Evolutionary conservation across 768 basidiomycete genomes (phyloP).

Genomic region (Auricularia cornea): DNA sequence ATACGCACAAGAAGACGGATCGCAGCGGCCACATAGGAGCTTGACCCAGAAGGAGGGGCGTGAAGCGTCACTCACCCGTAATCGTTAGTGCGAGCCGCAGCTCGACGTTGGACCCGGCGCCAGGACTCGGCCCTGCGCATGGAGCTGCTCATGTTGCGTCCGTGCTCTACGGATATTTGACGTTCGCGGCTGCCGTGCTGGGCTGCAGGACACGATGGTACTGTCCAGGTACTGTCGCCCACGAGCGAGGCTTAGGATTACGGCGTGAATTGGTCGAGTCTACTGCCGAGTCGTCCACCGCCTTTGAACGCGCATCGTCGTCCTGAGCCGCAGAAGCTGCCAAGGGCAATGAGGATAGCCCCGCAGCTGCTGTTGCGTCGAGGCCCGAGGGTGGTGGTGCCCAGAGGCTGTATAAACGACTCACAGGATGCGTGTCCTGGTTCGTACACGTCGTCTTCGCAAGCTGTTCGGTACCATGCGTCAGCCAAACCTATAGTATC

Average conservation of each 20-base stretch:
- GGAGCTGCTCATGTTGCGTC: conserved; percentile 30
- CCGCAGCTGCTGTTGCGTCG: conserved; percentile 18
- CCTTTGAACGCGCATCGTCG: conserved; percentile 36
- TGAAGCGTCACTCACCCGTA: conserved; percentile 63
- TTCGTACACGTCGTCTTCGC: too few relatives aligned
- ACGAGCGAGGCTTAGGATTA: conserved; percentile 14
- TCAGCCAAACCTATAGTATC: too few relatives aligned
- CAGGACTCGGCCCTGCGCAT: conserved; percentile 24
- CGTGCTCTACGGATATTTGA: neutral
- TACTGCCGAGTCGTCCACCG: too few relatives aligned
- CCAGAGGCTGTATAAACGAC: conserved; percentile 25
- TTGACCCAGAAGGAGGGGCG: too few relatives aligned
- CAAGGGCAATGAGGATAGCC: conserved; percentile 30
- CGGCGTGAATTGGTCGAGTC: conserved; percentile 32
- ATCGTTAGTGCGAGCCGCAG: conserved; percentile 92
- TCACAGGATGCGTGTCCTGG: too few relatives aligned
- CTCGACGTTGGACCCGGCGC: conserved; percentile 55
- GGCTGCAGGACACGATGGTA: conserved; percentile 3
- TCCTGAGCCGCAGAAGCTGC: conserved; percentile 14
- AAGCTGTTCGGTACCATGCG: too few relatives aligned
- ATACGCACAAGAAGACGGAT: too few relatives aligned
- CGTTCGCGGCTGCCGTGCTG: conserved; percentile 4
- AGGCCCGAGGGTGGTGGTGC: conserved; percentile 47
- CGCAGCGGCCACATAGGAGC: too few relatives aligned
- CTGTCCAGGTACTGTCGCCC: conserved; percentile 13